Evolutionary conservation across 1,139 yeast species (phyloP).

Genomic region (Entelexis paramagnoliae): DNA sequence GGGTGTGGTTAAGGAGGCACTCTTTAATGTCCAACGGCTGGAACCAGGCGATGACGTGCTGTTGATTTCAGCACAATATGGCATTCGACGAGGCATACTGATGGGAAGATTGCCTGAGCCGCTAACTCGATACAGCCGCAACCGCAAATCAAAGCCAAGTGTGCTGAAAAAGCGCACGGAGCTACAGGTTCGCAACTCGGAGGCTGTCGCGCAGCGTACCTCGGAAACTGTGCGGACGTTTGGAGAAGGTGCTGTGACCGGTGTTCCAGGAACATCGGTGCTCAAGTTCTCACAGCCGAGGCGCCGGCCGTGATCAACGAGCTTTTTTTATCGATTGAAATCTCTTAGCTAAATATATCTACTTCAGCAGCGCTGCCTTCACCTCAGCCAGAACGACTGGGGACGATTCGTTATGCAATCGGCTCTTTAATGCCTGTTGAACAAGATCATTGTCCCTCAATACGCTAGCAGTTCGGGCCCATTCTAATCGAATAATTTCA

Average conservation of each 20-base stretch:
- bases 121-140: background rate
- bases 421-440: background rate
- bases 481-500: slow-evolving; percentile 53
- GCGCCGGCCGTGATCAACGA: background rate
- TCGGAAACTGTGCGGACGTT: background rate
- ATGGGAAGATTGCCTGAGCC: background rate
- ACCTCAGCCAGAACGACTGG: slow-evolving; percentile 6
- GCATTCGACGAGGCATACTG: background rate
- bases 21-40: background rate
- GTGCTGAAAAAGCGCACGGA: background rate
- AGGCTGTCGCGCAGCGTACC: background rate
- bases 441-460: slow-evolving; percentile 19
- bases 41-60: background rate
- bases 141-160: background rate
- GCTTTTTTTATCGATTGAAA: background rate
- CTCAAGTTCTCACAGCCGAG: background rate
- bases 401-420: slow-evolving; percentile 2
- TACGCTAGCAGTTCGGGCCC: slow-evolving; percentile 34
- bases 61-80: background rate
- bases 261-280: background rate
- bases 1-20: background rate
- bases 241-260: background rate
- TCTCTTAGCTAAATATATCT: background rate
- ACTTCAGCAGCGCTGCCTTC: background rate
- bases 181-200: background rate